Evolutionary conservation across 2,329 filamentous ascomycete species (phyloP), one percentile per base, ranked within the genome.

Genomic region (Dendryphion nanum): DNA sequence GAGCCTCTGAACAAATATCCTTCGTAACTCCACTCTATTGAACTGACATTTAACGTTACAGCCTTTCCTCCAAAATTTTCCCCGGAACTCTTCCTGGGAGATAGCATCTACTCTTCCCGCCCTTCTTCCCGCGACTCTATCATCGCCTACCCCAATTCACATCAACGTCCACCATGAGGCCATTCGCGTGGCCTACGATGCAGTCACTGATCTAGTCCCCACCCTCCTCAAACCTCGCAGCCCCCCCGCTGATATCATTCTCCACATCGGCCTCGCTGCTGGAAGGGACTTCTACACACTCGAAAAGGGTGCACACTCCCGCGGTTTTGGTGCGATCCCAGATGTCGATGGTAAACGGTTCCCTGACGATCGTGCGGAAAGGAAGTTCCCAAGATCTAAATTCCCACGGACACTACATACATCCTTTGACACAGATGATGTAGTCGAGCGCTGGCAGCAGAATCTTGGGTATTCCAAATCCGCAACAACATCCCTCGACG

Each of bases 241-340:
- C 20, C 41, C 43, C n/a, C 33, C 48, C 16, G 35, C 41, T 14
- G 56, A 56, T 1, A 10, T 31, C 1, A 44, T 66, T 37, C 47
- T 68, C 4, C 64, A 68, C 41, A 64, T 68, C 20, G 64, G 64
- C 1, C 57, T 68, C 15, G 64, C 64, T 6, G 61, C 64, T 16
- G 51, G 55, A 26, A 55, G 63, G 2, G 42, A 45, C 4, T 66
- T 55, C 48, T 68, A 55, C 43, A 58, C 63, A n/a, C 45, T 67
- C 15, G 64, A 67, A 33, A 38, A 57, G 28, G 53, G 56, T 14
- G 47, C 61, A 3, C 52, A 58, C 10, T 42, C 52, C 1, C 41
- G 48, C 4, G 61, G 58, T 24, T 67, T 63, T 47, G 53, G 42
- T 15, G 37, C 39, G 6, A 63, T 61, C 12, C 45, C 51, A 2